phyloP scores from a whole-genome alignment of 805 yeast genomes.

The Candida pseudofarinosa region DNA sequence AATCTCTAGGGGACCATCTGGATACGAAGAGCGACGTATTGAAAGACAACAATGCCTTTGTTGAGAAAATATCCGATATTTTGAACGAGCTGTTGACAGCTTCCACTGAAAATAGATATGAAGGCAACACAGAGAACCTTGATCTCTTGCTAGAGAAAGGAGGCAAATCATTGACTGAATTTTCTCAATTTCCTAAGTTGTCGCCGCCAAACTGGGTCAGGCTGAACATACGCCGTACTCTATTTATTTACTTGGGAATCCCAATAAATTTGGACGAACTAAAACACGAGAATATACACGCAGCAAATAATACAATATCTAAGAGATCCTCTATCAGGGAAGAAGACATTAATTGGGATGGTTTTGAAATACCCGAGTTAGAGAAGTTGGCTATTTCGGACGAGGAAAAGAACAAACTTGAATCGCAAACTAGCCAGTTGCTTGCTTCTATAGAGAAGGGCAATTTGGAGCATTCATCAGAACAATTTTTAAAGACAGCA shows the following conservation, averaged over 20 bases:
- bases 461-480: constrained; percentile 28
- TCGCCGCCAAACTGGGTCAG: constrained; percentile 67
- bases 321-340: constrained; percentile 23
- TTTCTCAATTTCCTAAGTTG: constrained; percentile 46
- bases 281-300: constrained; percentile 4
- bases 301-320: not conserved
- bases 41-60: not conserved
- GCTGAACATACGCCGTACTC: constrained; percentile 59
- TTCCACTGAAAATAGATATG: not conserved
- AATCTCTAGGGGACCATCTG: not conserved
- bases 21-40: not conserved
- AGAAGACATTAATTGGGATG: constrained; percentile 31
- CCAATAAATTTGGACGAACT: constrained; percentile 68
- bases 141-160: not conserved
- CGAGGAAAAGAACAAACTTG: constrained; percentile 21
- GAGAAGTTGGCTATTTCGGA: constrained; percentile 24
- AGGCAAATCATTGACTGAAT: constrained; percentile 15
- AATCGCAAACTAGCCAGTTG: constrained; percentile 22
- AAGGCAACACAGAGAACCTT: not conserved
- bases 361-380: constrained; percentile 34
- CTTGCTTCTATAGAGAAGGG: constrained; percentile 32
- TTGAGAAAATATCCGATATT: not conserved
- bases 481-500: constrained; percentile 19
- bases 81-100: not conserved
- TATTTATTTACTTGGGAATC: constrained; percentile 62